These are phyloP conservation scores for Oryza meyeriana DNA, from an alignment of 176 grass and related monocot genomes.

Conservation along the genomic window DNA sequence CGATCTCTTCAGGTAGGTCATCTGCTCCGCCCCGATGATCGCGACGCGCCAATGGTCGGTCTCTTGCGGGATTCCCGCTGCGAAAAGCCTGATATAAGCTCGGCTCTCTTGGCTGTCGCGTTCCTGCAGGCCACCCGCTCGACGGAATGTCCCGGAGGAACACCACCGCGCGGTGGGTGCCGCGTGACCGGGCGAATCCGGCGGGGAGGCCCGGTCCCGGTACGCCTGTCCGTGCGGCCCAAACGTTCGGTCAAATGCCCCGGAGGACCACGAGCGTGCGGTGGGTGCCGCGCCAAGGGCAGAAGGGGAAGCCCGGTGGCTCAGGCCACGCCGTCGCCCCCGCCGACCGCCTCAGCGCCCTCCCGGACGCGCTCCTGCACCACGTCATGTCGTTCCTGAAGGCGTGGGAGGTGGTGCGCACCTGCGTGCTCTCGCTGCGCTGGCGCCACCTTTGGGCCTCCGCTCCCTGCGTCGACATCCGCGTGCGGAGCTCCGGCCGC, in stretches of 20 bases:
- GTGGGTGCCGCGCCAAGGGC: too few relatives aligned
- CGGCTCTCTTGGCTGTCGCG: too few relatives aligned
- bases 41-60: not conserved
- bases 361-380: constrained; percentile 33
- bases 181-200: not conserved
- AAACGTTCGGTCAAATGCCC: not conserved
- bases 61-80: too few relatives aligned
- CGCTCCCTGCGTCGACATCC: constrained; percentile 9
- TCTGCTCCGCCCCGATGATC: not conserved
- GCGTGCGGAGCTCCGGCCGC: not conserved
- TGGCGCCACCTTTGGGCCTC: constrained; percentile 38
- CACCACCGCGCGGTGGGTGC: not conserved
- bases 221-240: not conserved
- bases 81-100: too few relatives aligned
- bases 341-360: constrained; percentile 35
- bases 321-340: not conserved
- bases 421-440: constrained; percentile 27
- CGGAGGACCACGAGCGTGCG: too few relatives aligned
- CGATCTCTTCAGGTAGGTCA: not conserved
- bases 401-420: constrained; percentile 41
- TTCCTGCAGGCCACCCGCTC: not conserved
- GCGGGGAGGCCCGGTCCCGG: not conserved
- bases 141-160: not conserved
- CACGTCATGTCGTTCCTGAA: constrained; percentile 24
- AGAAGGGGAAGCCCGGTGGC: not conserved